Base-by-base conservation (phyloP, 345 rosid species). In the Brassica rapa region DNA sequence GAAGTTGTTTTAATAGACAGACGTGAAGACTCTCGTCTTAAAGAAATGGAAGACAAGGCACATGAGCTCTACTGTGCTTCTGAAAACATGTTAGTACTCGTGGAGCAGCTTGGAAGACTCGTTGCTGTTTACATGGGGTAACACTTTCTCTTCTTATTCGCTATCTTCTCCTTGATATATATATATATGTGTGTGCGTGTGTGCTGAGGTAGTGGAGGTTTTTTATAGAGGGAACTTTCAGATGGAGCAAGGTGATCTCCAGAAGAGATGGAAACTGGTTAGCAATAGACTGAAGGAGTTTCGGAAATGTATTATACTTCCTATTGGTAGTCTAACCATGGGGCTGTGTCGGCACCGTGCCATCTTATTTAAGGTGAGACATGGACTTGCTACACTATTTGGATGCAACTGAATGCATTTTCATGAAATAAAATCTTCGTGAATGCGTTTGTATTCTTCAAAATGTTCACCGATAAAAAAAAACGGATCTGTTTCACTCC, bases 271-370 rank as follows among this genome's bases (percentile, higher is more conserved):
- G 98, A 87, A 87, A 84, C 51, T 87, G 75, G 78, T 87, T 23
- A 90, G 91, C 88, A 83, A 72, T 84, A 88, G 89, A 82, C 84
- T 90, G 82, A 89, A 76, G 90, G 86, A 89, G 19, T 84, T 75
- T 68, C 87, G 81, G 27, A 92, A 88, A 81, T 92, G 97, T 77
- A 86, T 92, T 62, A 91, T 94, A 60, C 81, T 94, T 15, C 98
- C 98, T 39, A 86, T 94, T 25, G 98, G 98, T 66, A 88, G 92
- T 87, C 71, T 94, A 66, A 85, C 97, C 8, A 82, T 70, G 81
- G 98, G 98, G 41, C 94, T 92, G 33, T 94, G 98, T 82, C 84
- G 98, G 74, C 98, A 94, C 77, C 97, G 98, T 14, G 98, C 98
- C 57, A 88, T 94, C 82, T 77, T 94, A 39, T 94, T 94, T 85